Evolutionary conservation across 805 yeast species (phyloP).

Genomic region (Kazachstania bromeliacearum): DNA sequence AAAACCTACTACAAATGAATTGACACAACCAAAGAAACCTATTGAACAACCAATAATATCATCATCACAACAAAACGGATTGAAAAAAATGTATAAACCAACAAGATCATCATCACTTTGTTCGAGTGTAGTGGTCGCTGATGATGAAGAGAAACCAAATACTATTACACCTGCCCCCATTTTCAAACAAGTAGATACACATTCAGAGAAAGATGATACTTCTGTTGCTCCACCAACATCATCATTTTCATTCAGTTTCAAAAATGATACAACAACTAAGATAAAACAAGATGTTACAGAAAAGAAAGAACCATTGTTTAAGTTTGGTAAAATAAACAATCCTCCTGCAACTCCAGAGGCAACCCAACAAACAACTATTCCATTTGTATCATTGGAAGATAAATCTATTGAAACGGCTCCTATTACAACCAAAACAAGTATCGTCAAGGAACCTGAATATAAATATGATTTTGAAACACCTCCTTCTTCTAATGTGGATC

Average conservation of each 20-base stretch:
- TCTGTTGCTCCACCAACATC: conserved; percentile 6
- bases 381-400: not conserved
- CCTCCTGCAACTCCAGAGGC: too few species aligned
- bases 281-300: not conserved
- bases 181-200: not conserved
- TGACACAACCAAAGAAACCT: not conserved
- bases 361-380: too few species aligned
- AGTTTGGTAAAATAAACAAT: too few species aligned
- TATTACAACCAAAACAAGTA: not conserved
- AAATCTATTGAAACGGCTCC: not conserved
- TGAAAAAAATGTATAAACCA: conserved; percentile 29
- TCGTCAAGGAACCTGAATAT: not conserved
- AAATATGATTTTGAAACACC: conserved; percentile 16
- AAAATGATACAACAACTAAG: not conserved
- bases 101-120: conserved; percentile 32
- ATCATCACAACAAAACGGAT: not conserved
- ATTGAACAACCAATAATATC: not conserved
- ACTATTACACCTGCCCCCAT: not conserved
- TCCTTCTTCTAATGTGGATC: conserved; percentile 11
- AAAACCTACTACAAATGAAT: not conserved
- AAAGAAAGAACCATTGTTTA: not conserved
- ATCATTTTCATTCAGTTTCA: conserved; percentile 8
- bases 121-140: conserved; percentile 22
- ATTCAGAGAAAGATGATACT: not conserved
- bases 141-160: not conserved